Base-by-base conservation (phyloP, 345 rosid species). In the Eucalyptus dawsonii region DNA sequence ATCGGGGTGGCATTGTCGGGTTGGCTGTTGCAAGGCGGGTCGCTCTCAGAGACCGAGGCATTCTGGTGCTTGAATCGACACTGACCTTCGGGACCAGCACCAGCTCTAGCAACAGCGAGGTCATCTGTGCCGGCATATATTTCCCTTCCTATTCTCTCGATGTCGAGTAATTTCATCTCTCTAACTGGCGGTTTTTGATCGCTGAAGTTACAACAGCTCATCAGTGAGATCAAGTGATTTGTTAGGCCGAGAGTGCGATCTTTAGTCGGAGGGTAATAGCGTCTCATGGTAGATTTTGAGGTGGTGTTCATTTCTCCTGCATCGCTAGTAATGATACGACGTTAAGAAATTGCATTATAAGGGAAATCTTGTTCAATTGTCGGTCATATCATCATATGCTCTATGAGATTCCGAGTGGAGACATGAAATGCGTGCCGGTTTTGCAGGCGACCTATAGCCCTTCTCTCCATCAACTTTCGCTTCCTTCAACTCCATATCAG, bases 71-170 rank as follows among this genome's bases (percentile, higher is more conserved):
- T 22, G 99, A 97, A 45, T 94, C 97, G 5, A 97, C 96, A 40
- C 88, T 98, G 40, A 92, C 98, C 44, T 97, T 96, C 89, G 96
- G 99, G 92, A 93, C 95, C 56, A 95, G 91, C 80, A 96, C 95
- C 34, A 96, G 98, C 54, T 94, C 99, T 44, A 96, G 99, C 25
- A 96, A 95, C 93, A 96, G 96, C 89, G 94, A 96, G 90, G 99
- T 97, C 92, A 92, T 97, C 89, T 97, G 96, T 89, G 98, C 98
- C 51, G 98, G 99, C 91, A 95, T 97, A 91, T 97, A 97, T 88
- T 97, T 96, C 89, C 95, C 95, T 89, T 93, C 89, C 87, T 88
- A 91, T 91, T 96, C 98, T 50, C 95, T 95, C 90, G 95, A 97
- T 95, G 97, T 95, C 69, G 5, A 25, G 53, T 67, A 60, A 88